Percentiles rank a stretch among this genome's conserved stretches.
Conservation (phyloP, 2,329 filamentous ascomycete genomes). For the Sphaceloma murrayae region DNA sequence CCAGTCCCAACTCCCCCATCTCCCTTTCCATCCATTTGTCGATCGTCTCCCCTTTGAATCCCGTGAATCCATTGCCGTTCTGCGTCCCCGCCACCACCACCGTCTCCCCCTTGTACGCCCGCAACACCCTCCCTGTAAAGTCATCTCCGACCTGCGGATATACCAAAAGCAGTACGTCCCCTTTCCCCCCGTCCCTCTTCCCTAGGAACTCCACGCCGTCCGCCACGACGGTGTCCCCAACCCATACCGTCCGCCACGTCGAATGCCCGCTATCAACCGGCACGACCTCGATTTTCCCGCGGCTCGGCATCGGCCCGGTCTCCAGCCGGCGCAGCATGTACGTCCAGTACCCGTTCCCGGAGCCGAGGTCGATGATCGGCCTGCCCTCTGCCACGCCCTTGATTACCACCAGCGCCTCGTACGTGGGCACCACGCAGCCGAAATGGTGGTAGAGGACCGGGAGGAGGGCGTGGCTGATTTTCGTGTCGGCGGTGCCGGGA, state of each 20-base stretch:
- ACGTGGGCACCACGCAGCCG: slow-evolving; percentile 60
- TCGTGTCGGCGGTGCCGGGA: slow-evolving; percentile 42
- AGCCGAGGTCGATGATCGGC: slow-evolving; percentile 56
- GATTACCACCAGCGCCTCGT: slow-evolving; percentile 55
- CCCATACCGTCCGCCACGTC: slow-evolving; percentile 60
- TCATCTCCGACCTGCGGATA: slow-evolving; percentile 61
- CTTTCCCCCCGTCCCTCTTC: slow-evolving; percentile 39
- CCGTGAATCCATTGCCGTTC: slow-evolving; percentile 65
- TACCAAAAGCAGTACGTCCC: slow-evolving; percentile 57
- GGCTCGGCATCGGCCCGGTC: too few species aligned
- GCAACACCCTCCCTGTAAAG: slow-evolving; percentile 55
- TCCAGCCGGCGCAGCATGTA: slow-evolving; percentile 57
- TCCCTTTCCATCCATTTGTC: slow-evolving; percentile 56
- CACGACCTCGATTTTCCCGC: slow-evolving; percentile 35
- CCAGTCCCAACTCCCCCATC: slow-evolving; percentile 47
- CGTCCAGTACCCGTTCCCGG: slow-evolving; percentile 67
- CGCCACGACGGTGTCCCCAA: slow-evolving; percentile 53
- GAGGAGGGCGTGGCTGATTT: slow-evolving; percentile 56
- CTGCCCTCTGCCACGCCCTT: slow-evolving; percentile 44
- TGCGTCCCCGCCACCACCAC: slow-evolving; percentile 66
- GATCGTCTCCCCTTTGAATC: slow-evolving; percentile 53
- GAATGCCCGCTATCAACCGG: slow-evolving; percentile 60
- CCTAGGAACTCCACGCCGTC: slow-evolving; percentile 53
- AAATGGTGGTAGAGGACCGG: slow-evolving; percentile 72
- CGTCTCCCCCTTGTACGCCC: slow-evolving; percentile 52